Evolutionary conservation across 352 stramenopile species (phyloP), one percentile per base, ranked within the genome.

Genomic region (Pythium pyrilobum): DNA sequence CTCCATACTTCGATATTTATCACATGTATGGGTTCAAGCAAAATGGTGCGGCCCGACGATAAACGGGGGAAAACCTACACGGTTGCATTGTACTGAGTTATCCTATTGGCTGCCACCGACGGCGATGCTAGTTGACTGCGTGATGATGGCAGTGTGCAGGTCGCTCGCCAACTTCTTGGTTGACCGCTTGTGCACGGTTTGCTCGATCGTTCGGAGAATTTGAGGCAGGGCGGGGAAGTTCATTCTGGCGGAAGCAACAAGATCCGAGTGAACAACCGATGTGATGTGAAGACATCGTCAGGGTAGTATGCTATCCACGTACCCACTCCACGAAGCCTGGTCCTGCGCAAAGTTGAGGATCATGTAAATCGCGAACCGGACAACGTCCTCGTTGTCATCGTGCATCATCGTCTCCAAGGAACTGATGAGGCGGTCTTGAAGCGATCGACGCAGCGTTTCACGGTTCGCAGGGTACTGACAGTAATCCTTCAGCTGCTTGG

Each of bases 401-500:
- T 74, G 67, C 32, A 91, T 67, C 77, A 91, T 87, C 11, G 57
- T 72, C 41, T 78, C 65, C 48, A 91, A 51, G 7, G 69, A 53
- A 21, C 43, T 59, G 37, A 81, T 68, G 43, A 91, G 81, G 21
- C 80, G 64, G 33, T 82, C 72, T 28, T 71, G 74, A 48, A 47
- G 61, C 56, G 57, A 65, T 15, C 42, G 51, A 34, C 44, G 51
- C 38, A 91, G 56, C 1, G 72, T 64, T 2, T 63, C 65, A 15
- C 80, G 75, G 53, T 84, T 87, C 33, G 56, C 64, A 40, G 69
- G 52, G 50, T 77, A 71, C 43, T 81, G 69, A 36, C 80, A 89
- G 13, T 84, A 66, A 40, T 91, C 76, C 63, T 91, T 91, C n/a
- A 91, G 52, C 36, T 69, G 77, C 56, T 87, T 88, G 6, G 74